phyloP scores from a whole-genome alignment of 495 filamentous ascomycete genomes.

The Rhypophila decipiens region DNA sequence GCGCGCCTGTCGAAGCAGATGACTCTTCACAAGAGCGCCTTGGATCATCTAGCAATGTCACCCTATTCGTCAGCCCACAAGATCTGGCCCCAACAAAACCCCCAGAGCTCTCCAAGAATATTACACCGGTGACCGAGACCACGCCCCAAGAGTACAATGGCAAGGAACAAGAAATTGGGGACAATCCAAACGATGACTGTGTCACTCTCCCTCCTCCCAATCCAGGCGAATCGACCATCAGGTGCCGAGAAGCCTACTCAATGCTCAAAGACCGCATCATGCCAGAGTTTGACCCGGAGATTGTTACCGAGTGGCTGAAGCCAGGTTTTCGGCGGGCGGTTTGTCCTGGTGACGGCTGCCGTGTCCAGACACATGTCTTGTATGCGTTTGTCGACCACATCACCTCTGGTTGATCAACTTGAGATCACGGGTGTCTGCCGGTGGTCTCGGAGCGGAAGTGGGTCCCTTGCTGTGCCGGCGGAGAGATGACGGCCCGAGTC shows the following conservation, averaged over 20 bases:
- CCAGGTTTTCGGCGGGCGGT: conserved; percentile 16
- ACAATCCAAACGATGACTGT: conserved; percentile 6
- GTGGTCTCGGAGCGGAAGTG: neutral
- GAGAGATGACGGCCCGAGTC: neutral
- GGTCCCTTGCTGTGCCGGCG: neutral
- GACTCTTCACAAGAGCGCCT: neutral
- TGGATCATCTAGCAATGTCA: no score
- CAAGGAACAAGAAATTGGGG: neutral
- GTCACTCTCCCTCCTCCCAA: conserved; percentile 10
- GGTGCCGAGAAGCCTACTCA: conserved; percentile 17
- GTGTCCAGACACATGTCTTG: conserved; percentile 21
- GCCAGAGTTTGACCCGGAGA: conserved; percentile 11
- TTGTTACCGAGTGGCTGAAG: conserved; percentile 14
- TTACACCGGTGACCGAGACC: neutral
- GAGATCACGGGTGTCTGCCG: neutral
- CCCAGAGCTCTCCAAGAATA: neutral
- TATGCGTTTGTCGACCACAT: conserved; percentile 22
- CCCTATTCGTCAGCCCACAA: neutral
- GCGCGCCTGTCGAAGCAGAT: neutral
- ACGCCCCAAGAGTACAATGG: neutral
- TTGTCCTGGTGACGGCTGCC: conserved; percentile 15
- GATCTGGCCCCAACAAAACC: neutral
- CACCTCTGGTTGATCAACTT: conserved; percentile 5
- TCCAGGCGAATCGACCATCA: conserved; percentile 21
- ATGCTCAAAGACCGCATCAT: conserved; percentile 14